These are phyloP conservation scores for Xylaria sp. DNA, from an alignment of 2,329 filamentous ascomycete species.

Conservation along the genomic window DNA sequence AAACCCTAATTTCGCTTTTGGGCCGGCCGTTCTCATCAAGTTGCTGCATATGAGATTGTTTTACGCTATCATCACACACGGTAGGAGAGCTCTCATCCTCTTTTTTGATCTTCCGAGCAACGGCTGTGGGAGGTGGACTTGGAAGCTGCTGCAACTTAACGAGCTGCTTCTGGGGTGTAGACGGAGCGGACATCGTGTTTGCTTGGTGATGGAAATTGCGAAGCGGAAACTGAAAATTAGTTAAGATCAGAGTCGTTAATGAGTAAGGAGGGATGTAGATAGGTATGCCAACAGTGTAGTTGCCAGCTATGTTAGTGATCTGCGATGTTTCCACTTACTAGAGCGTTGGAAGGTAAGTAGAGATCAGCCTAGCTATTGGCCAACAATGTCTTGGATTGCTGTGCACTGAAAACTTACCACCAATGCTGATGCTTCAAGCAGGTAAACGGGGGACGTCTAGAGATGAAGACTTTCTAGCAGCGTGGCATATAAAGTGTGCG, in stretches of 20 bases:
- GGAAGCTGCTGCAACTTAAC: background rate
- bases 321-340: background rate
- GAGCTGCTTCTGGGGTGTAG: slow-evolving; percentile 6
- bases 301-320: background rate
- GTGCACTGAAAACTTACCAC: background rate
- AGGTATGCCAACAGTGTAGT: background rate
- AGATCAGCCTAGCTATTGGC: background rate
- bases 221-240: background rate
- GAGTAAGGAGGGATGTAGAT: background rate
- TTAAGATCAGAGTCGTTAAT: background rate
- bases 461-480: background rate
- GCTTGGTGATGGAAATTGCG: background rate
- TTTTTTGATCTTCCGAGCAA: background rate
- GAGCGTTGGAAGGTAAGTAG: background rate
- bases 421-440: background rate
- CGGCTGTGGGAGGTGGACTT: slow-evolving; percentile 1
- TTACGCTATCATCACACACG: background rate
- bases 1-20: slow-evolving; percentile 6
- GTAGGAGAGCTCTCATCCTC: background rate
- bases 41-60: background rate
- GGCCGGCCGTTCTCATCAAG: background rate
- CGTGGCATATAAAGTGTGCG: background rate
- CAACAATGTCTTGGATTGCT: background rate
- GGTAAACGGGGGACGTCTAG: background rate
- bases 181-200: slow-evolving; percentile 13